Percentiles rank a stretch among this genome's conserved stretches.
These are phyloP conservation scores for Epichloe sp. DNA, from an alignment of 2,329 filamentous ascomycete genomes.

Conservation along the genomic window DNA sequence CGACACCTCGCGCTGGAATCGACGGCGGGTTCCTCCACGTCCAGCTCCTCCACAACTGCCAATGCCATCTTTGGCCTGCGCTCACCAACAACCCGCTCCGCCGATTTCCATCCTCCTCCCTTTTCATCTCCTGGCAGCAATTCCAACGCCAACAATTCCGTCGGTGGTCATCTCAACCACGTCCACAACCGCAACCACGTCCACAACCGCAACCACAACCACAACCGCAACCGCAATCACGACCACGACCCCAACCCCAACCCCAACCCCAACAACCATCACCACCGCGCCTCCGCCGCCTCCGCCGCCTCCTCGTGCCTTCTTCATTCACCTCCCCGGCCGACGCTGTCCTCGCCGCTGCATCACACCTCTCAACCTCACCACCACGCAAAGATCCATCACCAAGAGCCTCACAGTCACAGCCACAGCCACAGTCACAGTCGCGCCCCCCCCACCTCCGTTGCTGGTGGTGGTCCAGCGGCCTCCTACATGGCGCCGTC, in stretches of 20 bases:
- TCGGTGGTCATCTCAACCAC: conserved; percentile 13
- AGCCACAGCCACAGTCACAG: conserved; percentile 13
- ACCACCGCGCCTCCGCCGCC: conserved; percentile 15
- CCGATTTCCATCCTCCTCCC: conserved; percentile 24
- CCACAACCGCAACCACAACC: neutral
- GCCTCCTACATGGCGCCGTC: conserved; percentile 24
- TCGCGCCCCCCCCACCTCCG: conserved; percentile 9
- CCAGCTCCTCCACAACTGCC: conserved; percentile 2
- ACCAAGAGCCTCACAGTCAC: conserved; percentile 9
- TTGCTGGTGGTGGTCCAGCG: neutral
- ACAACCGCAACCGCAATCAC: conserved; percentile 8
- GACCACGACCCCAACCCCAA: conserved; percentile 10
- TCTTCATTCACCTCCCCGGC: conserved; percentile 18
- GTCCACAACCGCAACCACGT: conserved; percentile 13
- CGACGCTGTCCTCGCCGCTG: conserved; percentile 12
- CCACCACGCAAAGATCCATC: conserved; percentile 2
- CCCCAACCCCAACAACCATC: conserved; percentile 13
- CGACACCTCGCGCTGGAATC: conserved; percentile 2
- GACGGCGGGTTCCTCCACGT: neutral
- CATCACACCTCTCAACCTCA: conserved; percentile 1
- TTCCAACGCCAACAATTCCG: conserved; percentile 16
- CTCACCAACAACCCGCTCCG: conserved; percentile 30
- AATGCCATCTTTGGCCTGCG: conserved; percentile 30
- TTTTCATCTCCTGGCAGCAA: conserved; percentile 18
- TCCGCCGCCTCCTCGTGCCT: conserved; percentile 11